These are phyloP conservation scores for Penicillium desertorum DNA, from an alignment of 495 filamentous ascomycete genomes.

Conservation along the genomic window DNA sequence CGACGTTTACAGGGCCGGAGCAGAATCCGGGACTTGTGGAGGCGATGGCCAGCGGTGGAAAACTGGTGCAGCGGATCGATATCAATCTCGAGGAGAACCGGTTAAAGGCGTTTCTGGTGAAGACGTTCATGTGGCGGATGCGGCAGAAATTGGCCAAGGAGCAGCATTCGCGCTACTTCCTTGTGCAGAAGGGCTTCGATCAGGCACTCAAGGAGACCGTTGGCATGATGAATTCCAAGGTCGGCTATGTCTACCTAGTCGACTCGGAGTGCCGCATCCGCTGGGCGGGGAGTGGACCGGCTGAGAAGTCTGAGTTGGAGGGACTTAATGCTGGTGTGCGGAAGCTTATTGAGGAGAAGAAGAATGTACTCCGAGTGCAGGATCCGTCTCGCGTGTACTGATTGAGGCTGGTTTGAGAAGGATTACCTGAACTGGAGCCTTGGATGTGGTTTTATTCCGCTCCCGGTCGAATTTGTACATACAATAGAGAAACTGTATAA, in stretches of 20 bases:
- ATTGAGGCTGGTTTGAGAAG: slow-evolving; percentile 2
- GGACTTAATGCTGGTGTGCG: slow-evolving; percentile 66
- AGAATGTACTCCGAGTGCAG: slow-evolving; percentile 15
- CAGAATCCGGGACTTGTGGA: slow-evolving; percentile 64
- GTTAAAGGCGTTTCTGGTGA: slow-evolving; percentile 73
- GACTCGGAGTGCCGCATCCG: slow-evolving; percentile 85
- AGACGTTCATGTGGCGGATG: slow-evolving; percentile 63
- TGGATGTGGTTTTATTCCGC: slow-evolving; percentile 18
- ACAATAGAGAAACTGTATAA: slow-evolving; percentile 37
- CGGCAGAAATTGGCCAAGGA: slow-evolving; percentile 53
- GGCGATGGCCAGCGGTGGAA: slow-evolving; percentile 42
- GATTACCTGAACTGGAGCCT: background rate
- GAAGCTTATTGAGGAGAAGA: slow-evolving; percentile 64
- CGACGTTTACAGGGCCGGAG: slow-evolving; percentile 61
- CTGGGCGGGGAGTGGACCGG: slow-evolving; percentile 89
- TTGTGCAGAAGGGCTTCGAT: slow-evolving; percentile 74
- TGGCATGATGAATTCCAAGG: slow-evolving; percentile 80
- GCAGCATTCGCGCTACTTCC: slow-evolving; percentile 74
- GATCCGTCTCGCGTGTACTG: slow-evolving; percentile 21
- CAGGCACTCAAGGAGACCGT: slow-evolving; percentile 73
- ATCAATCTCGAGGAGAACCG: slow-evolving; percentile 83
- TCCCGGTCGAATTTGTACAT: slow-evolving; percentile 32
- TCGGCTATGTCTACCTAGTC: slow-evolving; percentile 92
- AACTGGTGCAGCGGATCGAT: slow-evolving; percentile 67
- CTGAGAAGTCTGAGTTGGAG: slow-evolving; percentile 66